phyloP scores from a whole-genome alignment of 768 basidiomycete genomes.

The Pleurotus pulmonarius region DNA sequence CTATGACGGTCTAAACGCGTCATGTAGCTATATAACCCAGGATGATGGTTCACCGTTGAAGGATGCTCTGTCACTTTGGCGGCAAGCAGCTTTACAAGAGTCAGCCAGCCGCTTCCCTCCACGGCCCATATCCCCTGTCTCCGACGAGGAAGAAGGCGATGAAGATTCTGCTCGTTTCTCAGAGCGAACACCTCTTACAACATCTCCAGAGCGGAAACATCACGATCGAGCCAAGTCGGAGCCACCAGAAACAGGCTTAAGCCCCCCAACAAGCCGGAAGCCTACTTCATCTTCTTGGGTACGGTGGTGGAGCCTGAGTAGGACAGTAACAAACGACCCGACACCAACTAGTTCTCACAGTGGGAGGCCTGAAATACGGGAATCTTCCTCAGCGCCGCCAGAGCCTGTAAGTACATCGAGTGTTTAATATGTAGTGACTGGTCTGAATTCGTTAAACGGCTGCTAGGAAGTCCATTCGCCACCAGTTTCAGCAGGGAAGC shows the following conservation, averaged over 20 bases:
- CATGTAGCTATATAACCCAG: conserved; percentile 69
- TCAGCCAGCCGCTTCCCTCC: conserved; percentile 22
- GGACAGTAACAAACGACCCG: conserved; percentile 26
- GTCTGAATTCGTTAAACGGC: neutral
- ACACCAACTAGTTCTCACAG: conserved; percentile 8
- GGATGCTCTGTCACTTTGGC: conserved; percentile 70
- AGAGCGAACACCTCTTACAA: conserved; percentile 16
- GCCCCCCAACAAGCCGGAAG: conserved; percentile 21
- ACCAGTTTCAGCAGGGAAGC: neutral
- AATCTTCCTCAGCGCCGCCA: conserved; percentile 23
- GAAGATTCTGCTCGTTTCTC: conserved; percentile 18
- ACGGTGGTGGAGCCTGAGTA: conserved; percentile 78
- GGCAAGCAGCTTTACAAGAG: conserved; percentile 37
- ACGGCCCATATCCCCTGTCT: conserved; percentile 31
- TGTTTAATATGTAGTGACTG: neutral
- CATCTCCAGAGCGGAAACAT: conserved; percentile 17
- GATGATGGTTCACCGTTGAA: conserved; percentile 72
- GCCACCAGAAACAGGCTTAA: conserved; percentile 26
- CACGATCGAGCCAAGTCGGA: conserved; percentile 35
- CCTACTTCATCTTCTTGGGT: conserved; percentile 72
- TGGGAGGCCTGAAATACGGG: conserved; percentile 17
- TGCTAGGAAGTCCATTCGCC: conserved; percentile 1
- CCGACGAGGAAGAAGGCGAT: conserved; percentile 27
- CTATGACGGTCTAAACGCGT: neutral
- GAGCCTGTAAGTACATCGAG: conserved; percentile 13